These are phyloP conservation scores for Aspergillus ochraceoroseus DNA, from an alignment of 2,329 filamentous ascomycete genomes.

Conservation along the genomic window DNA sequence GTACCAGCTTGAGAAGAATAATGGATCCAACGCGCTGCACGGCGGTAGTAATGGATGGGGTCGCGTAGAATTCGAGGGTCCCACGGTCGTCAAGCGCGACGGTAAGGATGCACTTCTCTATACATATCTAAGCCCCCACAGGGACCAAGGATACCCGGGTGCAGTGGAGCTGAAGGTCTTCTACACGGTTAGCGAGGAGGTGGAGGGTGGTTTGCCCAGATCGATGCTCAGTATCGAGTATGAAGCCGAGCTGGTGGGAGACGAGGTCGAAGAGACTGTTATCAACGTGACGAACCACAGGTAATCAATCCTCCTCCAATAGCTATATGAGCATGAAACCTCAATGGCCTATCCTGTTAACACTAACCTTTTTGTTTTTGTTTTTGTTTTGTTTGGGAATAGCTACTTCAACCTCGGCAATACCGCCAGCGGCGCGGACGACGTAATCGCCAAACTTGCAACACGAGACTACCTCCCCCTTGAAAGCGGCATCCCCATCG, in stretches of 20 bases:
- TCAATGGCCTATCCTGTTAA: too few species aligned
- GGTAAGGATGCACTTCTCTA: slow-evolving; percentile 65
- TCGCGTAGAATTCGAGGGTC: slow-evolving; percentile 42
- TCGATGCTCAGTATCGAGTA: slow-evolving; percentile 81
- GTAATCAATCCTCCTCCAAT: slow-evolving; percentile 39
- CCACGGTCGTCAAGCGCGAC: slow-evolving; percentile 52
- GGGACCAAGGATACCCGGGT: slow-evolving; percentile 86
- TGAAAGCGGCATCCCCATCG: slow-evolving; percentile 70
- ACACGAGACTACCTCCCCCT: slow-evolving; percentile 67
- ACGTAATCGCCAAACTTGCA: slow-evolving; percentile 55
- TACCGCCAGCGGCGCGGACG: slow-evolving; percentile 53
- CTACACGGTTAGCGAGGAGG: slow-evolving; percentile 70
- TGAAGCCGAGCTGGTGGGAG: slow-evolving; percentile 72
- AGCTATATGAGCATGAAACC: too few species aligned
- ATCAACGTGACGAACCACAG: slow-evolving; percentile 96
- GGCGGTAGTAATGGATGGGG: slow-evolving; percentile 66
- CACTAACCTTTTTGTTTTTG: too few species aligned
- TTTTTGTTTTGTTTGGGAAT: too few species aligned
- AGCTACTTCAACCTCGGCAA: slow-evolving; percentile 65
- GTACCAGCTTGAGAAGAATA: slow-evolving; percentile 69
- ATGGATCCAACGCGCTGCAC: slow-evolving; percentile 71
- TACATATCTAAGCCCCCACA: slow-evolving; percentile 64
- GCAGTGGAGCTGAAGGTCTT: slow-evolving; percentile 70
- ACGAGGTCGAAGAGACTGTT: slow-evolving; percentile 76
- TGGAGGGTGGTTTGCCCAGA: slow-evolving; percentile 55